These are phyloP conservation scores for Stagonosporopsis rhizophila DNA, from an alignment of 2,329 filamentous ascomycete species.

Conservation along the genomic window DNA sequence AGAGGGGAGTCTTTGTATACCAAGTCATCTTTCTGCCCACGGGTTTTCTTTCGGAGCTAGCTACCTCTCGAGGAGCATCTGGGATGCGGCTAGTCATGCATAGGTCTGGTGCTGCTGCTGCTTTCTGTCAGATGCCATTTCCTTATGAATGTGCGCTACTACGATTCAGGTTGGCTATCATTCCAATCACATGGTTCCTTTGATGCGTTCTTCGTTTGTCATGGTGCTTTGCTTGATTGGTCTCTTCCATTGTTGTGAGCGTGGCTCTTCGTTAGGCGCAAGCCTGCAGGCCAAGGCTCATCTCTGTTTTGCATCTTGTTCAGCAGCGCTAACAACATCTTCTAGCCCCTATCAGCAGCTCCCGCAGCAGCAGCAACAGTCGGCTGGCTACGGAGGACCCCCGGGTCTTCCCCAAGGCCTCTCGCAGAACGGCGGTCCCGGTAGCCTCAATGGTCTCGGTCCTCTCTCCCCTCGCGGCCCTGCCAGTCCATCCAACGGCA, in stretches of 20 bases:
- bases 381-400: conserved; percentile 15
- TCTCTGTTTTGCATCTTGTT: background rate
- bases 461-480: conserved; percentile 18
- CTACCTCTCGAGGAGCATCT: conserved; percentile 37
- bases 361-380: conserved; percentile 21
- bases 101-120: conserved; percentile 38
- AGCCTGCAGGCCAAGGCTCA: background rate
- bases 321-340: conserved; percentile 1
- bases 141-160: conserved; percentile 33
- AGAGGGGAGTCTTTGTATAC: conserved; percentile 49
- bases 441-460: conserved; percentile 17
- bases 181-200: conserved; percentile 45
- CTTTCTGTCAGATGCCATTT: conserved; percentile 45
- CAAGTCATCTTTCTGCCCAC: conserved; percentile 44
- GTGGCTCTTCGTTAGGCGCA: conserved; percentile 15
- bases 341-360: conserved; percentile 19
- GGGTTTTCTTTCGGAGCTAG: conserved; percentile 42
- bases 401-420: conserved; percentile 17
- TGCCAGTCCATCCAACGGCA: conserved; percentile 34
- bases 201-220: conserved; percentile 37
- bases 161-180: conserved; percentile 47
- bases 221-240: conserved; percentile 33
- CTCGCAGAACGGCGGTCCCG: conserved; percentile 19
- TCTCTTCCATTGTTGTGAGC: conserved; percentile 22
- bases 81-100: conserved; percentile 48